phyloP scores from a whole-genome alignment of 345 rosid genomes.

The Populus simonii region DNA sequence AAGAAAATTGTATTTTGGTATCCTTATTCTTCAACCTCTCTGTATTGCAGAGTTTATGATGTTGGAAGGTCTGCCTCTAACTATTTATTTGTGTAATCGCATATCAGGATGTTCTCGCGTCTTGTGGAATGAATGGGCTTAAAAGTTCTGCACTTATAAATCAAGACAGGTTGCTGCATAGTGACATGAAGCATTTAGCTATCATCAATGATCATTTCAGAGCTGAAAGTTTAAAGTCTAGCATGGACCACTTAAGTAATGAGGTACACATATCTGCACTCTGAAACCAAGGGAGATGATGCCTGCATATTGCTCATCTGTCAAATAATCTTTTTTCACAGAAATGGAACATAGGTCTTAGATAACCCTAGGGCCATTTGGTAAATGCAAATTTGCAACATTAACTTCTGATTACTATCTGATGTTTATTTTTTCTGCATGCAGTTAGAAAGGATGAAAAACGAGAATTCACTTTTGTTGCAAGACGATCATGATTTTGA shows the following conservation, averaged over 20 bases:
- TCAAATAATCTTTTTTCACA: conserved; percentile 6
- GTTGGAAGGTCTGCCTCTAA: conserved; percentile 7
- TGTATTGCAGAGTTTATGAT: background rate
- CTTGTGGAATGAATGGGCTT: conserved; percentile 40
- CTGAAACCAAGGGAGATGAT: conserved; percentile 8
- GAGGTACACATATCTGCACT: conserved; percentile 51
- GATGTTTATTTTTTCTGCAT: conserved; percentile 6
- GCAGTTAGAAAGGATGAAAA: conserved; percentile 95
- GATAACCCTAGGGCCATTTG: background rate
- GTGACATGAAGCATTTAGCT: conserved; percentile 49
- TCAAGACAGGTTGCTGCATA: conserved; percentile 33
- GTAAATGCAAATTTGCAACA: background rate
- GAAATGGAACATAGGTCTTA: background rate
- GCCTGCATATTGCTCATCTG: background rate
- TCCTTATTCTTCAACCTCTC: background rate
- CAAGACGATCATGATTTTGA: conserved; percentile 45
- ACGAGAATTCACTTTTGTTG: conserved; percentile 64
- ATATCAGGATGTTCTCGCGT: conserved; percentile 50
- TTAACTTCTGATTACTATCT: conserved; percentile 10
- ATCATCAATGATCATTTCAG: conserved; percentile 55
- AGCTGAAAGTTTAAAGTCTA: conserved; percentile 66
- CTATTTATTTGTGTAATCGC: conserved; percentile 17
- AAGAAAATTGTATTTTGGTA: background rate
- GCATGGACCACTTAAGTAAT: conserved; percentile 83
- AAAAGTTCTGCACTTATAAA: conserved; percentile 32